Percentiles rank a stretch among this genome's conserved stretches.
These are phyloP conservation scores for Thraustochytrium sp. DNA, from an alignment of 352 stramenopile species.

Conservation along the genomic window DNA sequence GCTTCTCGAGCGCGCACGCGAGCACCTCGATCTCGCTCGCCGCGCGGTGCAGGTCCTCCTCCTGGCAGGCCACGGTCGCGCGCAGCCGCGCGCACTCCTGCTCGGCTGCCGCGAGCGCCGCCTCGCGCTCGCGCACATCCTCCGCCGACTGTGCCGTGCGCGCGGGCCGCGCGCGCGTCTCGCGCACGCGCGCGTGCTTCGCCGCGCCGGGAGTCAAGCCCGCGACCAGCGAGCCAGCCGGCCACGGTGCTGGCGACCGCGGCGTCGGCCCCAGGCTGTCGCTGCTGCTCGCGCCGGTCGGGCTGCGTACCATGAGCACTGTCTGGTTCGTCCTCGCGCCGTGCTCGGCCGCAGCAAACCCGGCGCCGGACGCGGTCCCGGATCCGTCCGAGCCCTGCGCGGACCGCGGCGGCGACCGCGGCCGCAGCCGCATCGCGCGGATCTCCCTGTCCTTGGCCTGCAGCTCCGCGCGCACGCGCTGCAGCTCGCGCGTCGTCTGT, in stretches of 20 bases:
- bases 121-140: background rate
- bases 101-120: background rate
- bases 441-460: background rate
- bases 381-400: background rate
- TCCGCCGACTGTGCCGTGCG: background rate
- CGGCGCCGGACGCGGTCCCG: background rate
- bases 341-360: background rate
- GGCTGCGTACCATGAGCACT: no score
- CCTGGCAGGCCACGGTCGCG: conserved; percentile 10
- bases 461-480: background rate
- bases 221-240: no score
- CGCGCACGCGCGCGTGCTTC: no score
- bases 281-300: no score
- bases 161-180: no score
- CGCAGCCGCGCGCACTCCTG: background rate
- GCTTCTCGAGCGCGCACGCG: conserved; percentile 6
- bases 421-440: background rate
- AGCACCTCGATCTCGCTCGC: conserved; percentile 37
- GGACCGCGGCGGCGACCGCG: background rate
- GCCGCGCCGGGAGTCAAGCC: no score
- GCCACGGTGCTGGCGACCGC: no score
- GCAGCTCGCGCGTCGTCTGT: background rate
- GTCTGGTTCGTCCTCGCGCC: background rate
- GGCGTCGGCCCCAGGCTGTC: no score
- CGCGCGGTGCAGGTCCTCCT: conserved; percentile 23